Evolutionary conservation across 2,329 filamentous ascomycete genomes (phyloP).

Genomic region (Botrytis porri): DNA sequence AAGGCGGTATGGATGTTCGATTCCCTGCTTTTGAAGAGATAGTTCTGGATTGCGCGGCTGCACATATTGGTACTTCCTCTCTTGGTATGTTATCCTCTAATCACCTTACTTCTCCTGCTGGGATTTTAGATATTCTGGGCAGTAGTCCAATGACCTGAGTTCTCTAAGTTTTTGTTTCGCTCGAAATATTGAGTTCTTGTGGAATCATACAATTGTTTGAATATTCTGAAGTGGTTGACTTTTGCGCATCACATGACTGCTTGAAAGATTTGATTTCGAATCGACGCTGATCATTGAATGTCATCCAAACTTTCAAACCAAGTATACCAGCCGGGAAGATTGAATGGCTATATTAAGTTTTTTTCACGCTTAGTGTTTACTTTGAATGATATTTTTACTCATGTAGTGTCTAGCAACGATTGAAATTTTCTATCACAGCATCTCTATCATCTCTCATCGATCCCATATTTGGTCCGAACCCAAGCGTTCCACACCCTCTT

Average conservation of each 20-base stretch:
- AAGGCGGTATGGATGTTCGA: constrained; percentile 21
- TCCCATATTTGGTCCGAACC: constrained; percentile 27
- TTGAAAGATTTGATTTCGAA: background rate
- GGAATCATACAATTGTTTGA: background rate
- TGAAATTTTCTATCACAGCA: constrained; percentile 62
- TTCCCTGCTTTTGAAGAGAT: constrained; percentile 38
- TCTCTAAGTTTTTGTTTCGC: background rate
- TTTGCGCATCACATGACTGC: background rate
- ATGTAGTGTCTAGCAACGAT: constrained; percentile 50
- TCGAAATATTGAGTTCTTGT: background rate
- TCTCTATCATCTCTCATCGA: constrained; percentile 61
- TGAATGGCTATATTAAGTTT: background rate
- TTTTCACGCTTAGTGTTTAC: too few species aligned
- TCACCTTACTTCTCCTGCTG: background rate
- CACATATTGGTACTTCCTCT: constrained; percentile 24
- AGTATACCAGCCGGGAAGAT: background rate
- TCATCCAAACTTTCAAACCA: background rate
- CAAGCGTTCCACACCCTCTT: constrained; percentile 28
- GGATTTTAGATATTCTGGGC: background rate
- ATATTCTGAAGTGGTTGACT: background rate
- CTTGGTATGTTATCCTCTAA: constrained; percentile 21
- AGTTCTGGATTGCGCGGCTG: constrained; percentile 25
- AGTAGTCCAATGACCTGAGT: background rate
- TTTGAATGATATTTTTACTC: background rate
- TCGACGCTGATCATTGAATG: background rate